Percentiles rank a stretch among this genome's conserved stretches.
These are phyloP conservation scores for Alloascoidea africana DNA, from an alignment of 805 yeast genomes.

Conservation along the genomic window DNA sequence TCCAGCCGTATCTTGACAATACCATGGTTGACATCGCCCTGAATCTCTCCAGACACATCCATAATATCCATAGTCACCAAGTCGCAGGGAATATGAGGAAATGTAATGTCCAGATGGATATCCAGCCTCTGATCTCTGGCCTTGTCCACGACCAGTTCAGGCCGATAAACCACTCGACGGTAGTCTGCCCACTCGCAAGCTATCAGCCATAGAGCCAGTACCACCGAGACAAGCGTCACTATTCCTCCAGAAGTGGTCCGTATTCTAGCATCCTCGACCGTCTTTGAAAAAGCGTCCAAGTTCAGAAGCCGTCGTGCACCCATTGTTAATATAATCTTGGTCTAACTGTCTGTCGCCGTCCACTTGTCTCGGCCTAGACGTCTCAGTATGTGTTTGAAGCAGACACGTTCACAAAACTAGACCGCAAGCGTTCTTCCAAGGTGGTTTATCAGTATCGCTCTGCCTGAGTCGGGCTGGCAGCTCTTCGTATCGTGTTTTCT, in stretches of 20 bases:
- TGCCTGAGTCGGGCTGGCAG: too few species aligned
- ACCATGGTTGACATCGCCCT: slow-evolving; percentile 58
- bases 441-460: too few species aligned
- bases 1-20: slow-evolving; percentile 57
- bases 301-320: too few species aligned
- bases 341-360: too few species aligned
- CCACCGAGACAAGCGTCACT: slow-evolving; percentile 58
- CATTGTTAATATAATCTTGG: too few species aligned
- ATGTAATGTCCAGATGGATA: slow-evolving; percentile 67
- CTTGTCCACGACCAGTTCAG: slow-evolving; percentile 74
- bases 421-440: too few species aligned
- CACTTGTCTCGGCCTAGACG: too few species aligned
- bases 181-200: slow-evolving; percentile 68
- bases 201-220: slow-evolving; percentile 46
- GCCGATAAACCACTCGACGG: slow-evolving; percentile 48
- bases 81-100: slow-evolving; percentile 81
- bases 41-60: slow-evolving; percentile 80
- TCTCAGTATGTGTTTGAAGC: too few species aligned
- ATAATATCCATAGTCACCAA: slow-evolving; percentile 61
- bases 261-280: slow-evolving; percentile 85
- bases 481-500: too few species aligned
- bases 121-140: slow-evolving; percentile 62
- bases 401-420: too few species aligned
- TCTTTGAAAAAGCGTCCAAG: slow-evolving; percentile 84
- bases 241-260: slow-evolving; percentile 85